Evolutionary conservation across 2,329 filamentous ascomycete species (phyloP).

Genomic region (Fusarium armeniacum): DNA sequence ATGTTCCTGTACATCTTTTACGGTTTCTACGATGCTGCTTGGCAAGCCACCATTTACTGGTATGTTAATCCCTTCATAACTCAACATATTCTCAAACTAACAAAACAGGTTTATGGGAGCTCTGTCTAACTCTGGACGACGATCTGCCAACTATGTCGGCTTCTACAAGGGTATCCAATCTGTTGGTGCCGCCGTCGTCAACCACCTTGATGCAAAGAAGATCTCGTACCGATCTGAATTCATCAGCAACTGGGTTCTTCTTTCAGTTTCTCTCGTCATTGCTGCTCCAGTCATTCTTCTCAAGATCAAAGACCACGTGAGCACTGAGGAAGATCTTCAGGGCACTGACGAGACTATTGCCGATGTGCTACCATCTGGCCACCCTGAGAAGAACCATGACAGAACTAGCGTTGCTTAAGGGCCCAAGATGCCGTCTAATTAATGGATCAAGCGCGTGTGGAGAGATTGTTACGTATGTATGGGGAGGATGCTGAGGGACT

Average conservation of each 20-base stretch:
- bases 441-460: neutral
- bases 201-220: slow-evolving; percentile 54
- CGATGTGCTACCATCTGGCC: slow-evolving; percentile 68
- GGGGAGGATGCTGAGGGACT: neutral
- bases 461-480: slow-evolving; percentile 8
- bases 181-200: slow-evolving; percentile 72
- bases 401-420: slow-evolving; percentile 16
- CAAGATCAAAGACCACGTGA: slow-evolving; percentile 85
- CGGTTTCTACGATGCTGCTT: slow-evolving; percentile 88
- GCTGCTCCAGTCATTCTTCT: slow-evolving; percentile 84
- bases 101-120: slow-evolving; percentile 84
- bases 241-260: slow-evolving; percentile 78
- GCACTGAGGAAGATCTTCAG: slow-evolving; percentile 83
- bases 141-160: slow-evolving; percentile 92
- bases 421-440: neutral
- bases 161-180: slow-evolving; percentile 89
- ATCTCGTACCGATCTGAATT: slow-evolving; percentile 79
- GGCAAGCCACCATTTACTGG: slow-evolving; percentile 95
- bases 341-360: slow-evolving; percentile 86
- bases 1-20: slow-evolving; percentile 95
- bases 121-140: slow-evolving; percentile 91
- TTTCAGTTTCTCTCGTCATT: slow-evolving; percentile 79
- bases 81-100: slow-evolving; percentile 12
- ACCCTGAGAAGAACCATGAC: slow-evolving; percentile 36
- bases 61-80: slow-evolving; percentile 66